Evolutionary conservation across 2,329 filamentous ascomycete species (phyloP).

Genomic region (Chaetomium strumarium): DNA sequence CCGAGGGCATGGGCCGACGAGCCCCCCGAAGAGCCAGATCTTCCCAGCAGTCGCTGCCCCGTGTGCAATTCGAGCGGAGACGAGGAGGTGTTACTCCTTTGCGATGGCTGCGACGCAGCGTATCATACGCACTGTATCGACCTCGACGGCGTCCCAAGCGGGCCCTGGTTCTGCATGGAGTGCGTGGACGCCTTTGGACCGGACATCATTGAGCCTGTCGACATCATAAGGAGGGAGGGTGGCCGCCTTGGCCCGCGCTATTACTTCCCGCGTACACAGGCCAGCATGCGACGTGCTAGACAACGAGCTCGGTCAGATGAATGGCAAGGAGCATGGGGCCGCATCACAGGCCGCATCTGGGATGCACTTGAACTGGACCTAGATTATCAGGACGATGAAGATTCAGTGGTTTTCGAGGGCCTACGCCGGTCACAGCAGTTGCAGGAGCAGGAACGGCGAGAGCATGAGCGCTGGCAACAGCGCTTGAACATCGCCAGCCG

Average conservation of each 20-base stretch:
- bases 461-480: constrained; percentile 71
- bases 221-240: not conserved
- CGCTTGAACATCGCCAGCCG: constrained; percentile 75
- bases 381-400: constrained; percentile 82
- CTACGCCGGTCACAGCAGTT: constrained; percentile 49
- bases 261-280: constrained; percentile 50
- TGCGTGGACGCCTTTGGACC: constrained; percentile 54
- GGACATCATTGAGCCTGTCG: constrained; percentile 29
- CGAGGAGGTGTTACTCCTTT: constrained; percentile 79
- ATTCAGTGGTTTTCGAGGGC: constrained; percentile 40
- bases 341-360: constrained; percentile 55
- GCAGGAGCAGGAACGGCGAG: constrained; percentile 49
- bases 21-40: constrained; percentile 63
- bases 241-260: constrained; percentile 21
- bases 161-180: constrained; percentile 86
- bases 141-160: constrained; percentile 67
- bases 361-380: constrained; percentile 70
- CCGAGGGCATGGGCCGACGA: constrained; percentile 68
- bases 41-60: constrained; percentile 65
- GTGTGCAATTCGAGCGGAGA: constrained; percentile 77
- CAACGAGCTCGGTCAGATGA: constrained; percentile 66
- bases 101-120: constrained; percentile 81
- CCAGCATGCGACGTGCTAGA: constrained; percentile 50
- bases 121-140: constrained; percentile 93
- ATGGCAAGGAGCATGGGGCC: constrained; percentile 82